Conservation (phyloP, 164 flowering plant genomes). For the Litsea cubeba region DNA sequence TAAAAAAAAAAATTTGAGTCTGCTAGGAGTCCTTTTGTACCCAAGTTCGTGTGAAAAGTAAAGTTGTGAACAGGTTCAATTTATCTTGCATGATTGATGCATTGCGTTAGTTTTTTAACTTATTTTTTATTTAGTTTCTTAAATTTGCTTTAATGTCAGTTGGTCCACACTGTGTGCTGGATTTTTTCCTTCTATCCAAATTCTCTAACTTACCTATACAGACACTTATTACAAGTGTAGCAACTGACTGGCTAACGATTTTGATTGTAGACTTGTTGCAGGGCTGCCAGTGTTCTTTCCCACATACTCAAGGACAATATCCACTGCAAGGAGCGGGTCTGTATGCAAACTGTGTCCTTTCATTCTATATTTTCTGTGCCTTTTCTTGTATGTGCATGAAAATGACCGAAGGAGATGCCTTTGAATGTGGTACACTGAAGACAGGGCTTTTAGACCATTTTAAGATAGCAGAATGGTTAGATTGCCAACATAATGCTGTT, state of each 20-base stretch:
- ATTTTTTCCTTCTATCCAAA: neutral
- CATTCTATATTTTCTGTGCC: neutral
- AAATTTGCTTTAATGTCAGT: neutral
- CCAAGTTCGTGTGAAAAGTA: neutral
- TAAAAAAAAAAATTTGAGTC: neutral
- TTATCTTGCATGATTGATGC: neutral
- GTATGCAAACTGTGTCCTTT: conserved; percentile 3
- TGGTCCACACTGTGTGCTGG: neutral
- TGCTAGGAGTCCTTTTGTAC: neutral
- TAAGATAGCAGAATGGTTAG: neutral
- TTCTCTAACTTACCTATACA: neutral
- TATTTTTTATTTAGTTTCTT: too few species aligned
- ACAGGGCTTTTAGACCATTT: neutral
- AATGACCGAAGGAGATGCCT: neutral
- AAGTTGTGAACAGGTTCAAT: neutral
- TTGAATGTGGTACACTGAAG: neutral
- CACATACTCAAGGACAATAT: conserved; percentile 76
- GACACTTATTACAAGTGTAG: neutral
- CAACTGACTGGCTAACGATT: conserved; percentile 14
- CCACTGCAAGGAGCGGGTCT: conserved; percentile 88
- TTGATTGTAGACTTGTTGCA: conserved; percentile 69
- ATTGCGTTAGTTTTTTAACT: neutral
- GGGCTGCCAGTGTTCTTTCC: conserved; percentile 94
- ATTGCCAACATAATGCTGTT: neutral
- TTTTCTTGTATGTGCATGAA: neutral